Percentiles rank a stretch among this genome's conserved stretches.
Evolutionary conservation across 805 yeast species (phyloP).

Genomic region (Yarrowia hollandica): DNA sequence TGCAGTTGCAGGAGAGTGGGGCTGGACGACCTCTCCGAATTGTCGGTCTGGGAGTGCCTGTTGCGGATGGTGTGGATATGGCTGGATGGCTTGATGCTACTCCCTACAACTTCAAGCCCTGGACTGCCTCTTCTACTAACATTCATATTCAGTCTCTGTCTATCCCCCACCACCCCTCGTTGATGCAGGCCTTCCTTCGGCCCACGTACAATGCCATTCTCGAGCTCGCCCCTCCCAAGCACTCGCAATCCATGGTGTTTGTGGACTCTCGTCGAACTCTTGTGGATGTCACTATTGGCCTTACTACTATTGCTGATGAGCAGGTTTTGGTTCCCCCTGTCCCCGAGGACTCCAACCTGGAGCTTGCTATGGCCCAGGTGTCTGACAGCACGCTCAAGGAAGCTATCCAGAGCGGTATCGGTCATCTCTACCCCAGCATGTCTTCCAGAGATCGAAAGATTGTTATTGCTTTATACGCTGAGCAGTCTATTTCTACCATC

Average conservation of each 20-base stretch:
- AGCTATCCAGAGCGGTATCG: slow-evolving; percentile 61
- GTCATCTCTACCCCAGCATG: slow-evolving; percentile 62
- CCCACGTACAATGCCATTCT: slow-evolving; percentile 49
- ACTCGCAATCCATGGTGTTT: slow-evolving; percentile 49
- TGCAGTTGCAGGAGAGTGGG: slow-evolving; percentile 49
- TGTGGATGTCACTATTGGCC: slow-evolving; percentile 52
- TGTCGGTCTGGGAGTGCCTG: slow-evolving; percentile 66
- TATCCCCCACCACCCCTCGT: slow-evolving; percentile 53
- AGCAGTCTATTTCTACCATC: slow-evolving; percentile 56
- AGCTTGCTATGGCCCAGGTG: slow-evolving; percentile 48
- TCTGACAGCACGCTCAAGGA: slow-evolving; percentile 49
- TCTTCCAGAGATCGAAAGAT: slow-evolving; percentile 51
- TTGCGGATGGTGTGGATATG: slow-evolving; percentile 73
- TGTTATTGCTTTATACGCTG: slow-evolving; percentile 53
- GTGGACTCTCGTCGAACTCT: slow-evolving; percentile 58
- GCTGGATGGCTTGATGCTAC: slow-evolving; percentile 86
- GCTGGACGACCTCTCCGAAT: slow-evolving; percentile 48
- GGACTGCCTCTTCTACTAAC: slow-evolving; percentile 54
- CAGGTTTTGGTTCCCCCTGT: slow-evolving; percentile 42
- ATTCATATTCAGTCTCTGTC: slow-evolving; percentile 53
- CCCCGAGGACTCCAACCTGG: slow-evolving; percentile 45
- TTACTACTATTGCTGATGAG: slow-evolving; percentile 45
- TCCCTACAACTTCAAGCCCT: slow-evolving; percentile 69
- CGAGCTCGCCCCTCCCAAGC: slow-evolving; percentile 35
- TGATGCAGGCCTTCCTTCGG: slow-evolving; percentile 52